Base-by-base conservation (phyloP, 2,329 filamentous ascomycete genomes). In the Eurotiales sp. region DNA sequence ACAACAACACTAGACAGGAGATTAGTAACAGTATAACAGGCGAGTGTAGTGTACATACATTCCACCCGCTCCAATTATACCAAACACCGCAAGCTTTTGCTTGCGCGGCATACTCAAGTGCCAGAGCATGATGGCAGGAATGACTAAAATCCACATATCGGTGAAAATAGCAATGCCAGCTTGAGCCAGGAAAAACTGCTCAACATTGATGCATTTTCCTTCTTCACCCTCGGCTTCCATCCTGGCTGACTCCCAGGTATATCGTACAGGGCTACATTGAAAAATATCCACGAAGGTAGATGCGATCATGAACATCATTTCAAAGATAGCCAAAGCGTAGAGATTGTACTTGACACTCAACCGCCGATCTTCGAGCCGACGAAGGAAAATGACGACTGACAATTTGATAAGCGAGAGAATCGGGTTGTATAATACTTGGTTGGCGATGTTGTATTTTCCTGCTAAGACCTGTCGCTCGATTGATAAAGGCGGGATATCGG, bases 101-200 rank as follows among this genome's bases (percentile, higher is more conserved):
- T 58, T 53, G 1, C 58, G 22, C 0, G 62, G 58, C 57, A 68
- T 63, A 15, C 63, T 63, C 6, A 69, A 56, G 5, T 51, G 53
- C 46, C 56, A 64, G 25, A 61, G 64, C 19, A 68, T 66, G 17
- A 64, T 56, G n/a, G 61, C 59, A 1, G 66, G 66, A 7, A 69
- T 62, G 0, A 59, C 54, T 2, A 69, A 45, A 1, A 68, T 61
- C 30, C 67, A 49, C 1, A 64, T 12, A 23, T 68, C 65, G 2
- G 65, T 67, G 46, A 67, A 58, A n/a, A 68, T 56, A 29, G 64
- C 61, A 1, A 63, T 41, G 3, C 58, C 60, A 1, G 60, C 63
- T 0, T 58, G 63, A 2, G 58, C 57, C 1, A 67, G 58, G 40
- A 59, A 66, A 45, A 68, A 66, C 1, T 48, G 57, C 12, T 55